Evolutionary conservation across 768 basidiomycete species (phyloP).

Genomic region (Suillus bovinus): DNA sequence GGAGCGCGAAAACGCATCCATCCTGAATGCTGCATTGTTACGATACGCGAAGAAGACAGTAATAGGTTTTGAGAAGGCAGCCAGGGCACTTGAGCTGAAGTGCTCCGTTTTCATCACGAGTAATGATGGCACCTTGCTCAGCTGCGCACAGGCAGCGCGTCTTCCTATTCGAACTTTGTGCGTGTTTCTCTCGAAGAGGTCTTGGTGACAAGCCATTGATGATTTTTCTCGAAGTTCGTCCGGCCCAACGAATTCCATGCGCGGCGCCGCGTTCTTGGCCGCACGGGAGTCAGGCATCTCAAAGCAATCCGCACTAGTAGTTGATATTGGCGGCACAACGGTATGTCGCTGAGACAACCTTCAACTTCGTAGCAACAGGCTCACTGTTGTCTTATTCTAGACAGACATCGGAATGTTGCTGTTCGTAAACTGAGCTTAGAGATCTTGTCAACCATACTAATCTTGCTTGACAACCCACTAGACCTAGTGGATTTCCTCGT

Average conservation of each 20-base stretch:
- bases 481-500: constrained; percentile 57
- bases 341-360: constrained; percentile 22
- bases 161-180: constrained; percentile 63
- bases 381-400: constrained; percentile 17
- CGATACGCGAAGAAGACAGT: constrained; percentile 59
- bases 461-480: constrained; percentile 19
- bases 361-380: constrained; percentile 6
- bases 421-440: constrained; percentile 17
- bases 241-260: constrained; percentile 70
- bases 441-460: neutral
- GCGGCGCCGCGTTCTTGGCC: constrained; percentile 63
- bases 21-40: constrained; percentile 65
- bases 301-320: constrained; percentile 47
- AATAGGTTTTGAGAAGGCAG: constrained; percentile 51
- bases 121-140: constrained; percentile 58
- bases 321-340: constrained; percentile 68
- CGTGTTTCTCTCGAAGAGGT: constrained; percentile 24
- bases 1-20: constrained; percentile 67
- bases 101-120: constrained; percentile 60
- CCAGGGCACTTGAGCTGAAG: constrained; percentile 43
- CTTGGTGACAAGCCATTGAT: constrained; percentile 15
- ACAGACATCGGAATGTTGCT: constrained; percentile 65
- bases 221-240: constrained; percentile 35
- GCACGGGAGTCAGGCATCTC: constrained; percentile 36
- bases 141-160: constrained; percentile 47